Percentiles rank a stretch among this genome's conserved stretches.
These are phyloP conservation scores for Trametes maxima DNA, from an alignment of 768 basidiomycete species.

Conservation along the genomic window DNA sequence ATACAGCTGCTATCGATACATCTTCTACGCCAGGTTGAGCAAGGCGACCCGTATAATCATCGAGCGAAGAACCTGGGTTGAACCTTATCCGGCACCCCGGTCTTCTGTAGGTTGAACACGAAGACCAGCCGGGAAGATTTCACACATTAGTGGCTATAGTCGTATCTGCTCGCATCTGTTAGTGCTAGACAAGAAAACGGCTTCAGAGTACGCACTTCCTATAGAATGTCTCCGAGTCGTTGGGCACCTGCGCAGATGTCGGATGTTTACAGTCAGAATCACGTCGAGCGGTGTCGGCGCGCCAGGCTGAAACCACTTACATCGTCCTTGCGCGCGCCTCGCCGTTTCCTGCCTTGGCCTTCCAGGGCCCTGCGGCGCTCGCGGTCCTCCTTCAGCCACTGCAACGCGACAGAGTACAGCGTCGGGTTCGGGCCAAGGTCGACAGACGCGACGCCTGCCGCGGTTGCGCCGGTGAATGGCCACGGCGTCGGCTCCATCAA, in stretches of 20 bases:
- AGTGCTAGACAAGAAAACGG: background rate
- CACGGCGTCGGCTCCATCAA: slow-evolving; percentile 69
- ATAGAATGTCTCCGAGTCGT: slow-evolving; percentile 85
- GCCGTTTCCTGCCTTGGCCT: slow-evolving; percentile 53
- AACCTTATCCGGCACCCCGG: background rate
- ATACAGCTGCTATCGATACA: slow-evolving; percentile 22
- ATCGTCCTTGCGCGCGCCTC: slow-evolving; percentile 61
- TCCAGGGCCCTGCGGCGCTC: slow-evolving; percentile 62
- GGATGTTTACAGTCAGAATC: background rate
- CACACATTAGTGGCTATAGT: slow-evolving; percentile 42
- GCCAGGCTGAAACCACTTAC: slow-evolving; percentile 37
- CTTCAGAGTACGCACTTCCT: slow-evolving; percentile 56
- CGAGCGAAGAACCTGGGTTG: background rate
- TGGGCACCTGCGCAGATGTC: slow-evolving; percentile 50
- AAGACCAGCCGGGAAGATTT: background rate
- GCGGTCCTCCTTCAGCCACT: slow-evolving; percentile 88
- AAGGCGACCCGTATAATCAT: slow-evolving; percentile 8
- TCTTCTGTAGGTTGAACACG: slow-evolving; percentile 12
- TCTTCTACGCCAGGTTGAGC: slow-evolving; percentile 1
- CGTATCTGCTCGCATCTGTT: slow-evolving; percentile 42
- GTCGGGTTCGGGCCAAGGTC: slow-evolving; percentile 33
- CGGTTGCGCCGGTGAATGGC: slow-evolving; percentile 48
- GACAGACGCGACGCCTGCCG: slow-evolving; percentile 13
- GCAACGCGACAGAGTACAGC: slow-evolving; percentile 75
- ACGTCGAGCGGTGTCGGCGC: background rate